Evolutionary conservation across 331 rosid genomes (phyloP).

Genomic region (Stylosanthes scabra): DNA sequence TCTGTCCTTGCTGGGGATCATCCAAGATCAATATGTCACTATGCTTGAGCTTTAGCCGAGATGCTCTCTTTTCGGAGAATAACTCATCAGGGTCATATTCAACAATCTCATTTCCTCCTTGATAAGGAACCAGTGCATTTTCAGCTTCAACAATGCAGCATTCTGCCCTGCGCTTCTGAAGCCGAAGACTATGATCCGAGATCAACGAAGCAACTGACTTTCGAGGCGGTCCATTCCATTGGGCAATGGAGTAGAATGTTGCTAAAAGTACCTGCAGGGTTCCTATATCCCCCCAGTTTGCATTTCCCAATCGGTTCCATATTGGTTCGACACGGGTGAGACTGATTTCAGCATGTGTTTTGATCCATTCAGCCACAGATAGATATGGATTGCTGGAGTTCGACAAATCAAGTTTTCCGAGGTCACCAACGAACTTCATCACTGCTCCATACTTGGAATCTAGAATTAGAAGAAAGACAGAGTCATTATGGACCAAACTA

Average conservation of each 20-base stretch:
- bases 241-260: constrained; percentile 77
- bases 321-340: constrained; percentile 67
- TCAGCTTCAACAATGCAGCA: constrained; percentile 64
- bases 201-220: constrained; percentile 77
- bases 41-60: constrained; percentile 58
- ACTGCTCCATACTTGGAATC: constrained; percentile 72
- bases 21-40: constrained; percentile 69
- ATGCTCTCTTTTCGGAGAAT: constrained; percentile 49
- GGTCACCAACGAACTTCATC: constrained; percentile 76
- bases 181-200: constrained; percentile 82
- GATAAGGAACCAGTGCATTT: constrained; percentile 63
- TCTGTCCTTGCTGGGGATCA: constrained; percentile 74
- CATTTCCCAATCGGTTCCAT: constrained; percentile 85
- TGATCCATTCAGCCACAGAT: constrained; percentile 77
- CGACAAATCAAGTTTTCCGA: constrained; percentile 67
- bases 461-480: constrained; percentile 68
- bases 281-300: constrained; percentile 84
- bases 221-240: constrained; percentile 86
- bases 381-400: constrained; percentile 67
- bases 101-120: constrained; percentile 57
- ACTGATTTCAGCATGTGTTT: constrained; percentile 59
- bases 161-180: constrained; percentile 79
- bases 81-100: constrained; percentile 65
- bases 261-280: constrained; percentile 77
- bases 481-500: constrained; percentile 57